phyloP scores from a whole-genome alignment of 2,329 filamentous ascomycete species.

The Aureobasidium uvarum region DNA sequence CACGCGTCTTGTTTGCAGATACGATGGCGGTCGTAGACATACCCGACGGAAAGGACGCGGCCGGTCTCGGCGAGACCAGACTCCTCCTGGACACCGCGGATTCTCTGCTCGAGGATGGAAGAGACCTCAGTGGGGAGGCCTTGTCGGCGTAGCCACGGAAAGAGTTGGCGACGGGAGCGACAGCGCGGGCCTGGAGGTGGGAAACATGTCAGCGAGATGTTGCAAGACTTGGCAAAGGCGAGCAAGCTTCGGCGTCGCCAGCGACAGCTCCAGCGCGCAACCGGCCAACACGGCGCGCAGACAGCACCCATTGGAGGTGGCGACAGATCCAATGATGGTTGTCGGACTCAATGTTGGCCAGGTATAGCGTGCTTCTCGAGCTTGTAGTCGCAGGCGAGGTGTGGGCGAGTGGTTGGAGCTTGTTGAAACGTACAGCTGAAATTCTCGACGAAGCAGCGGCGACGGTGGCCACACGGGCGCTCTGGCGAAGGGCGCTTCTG shows the following conservation, averaged over 20 bases:
- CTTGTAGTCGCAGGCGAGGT: slow-evolving; percentile 44
- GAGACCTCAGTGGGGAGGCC: slow-evolving; percentile 98
- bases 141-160: slow-evolving; percentile 89
- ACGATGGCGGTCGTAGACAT: slow-evolving; percentile 52
- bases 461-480: slow-evolving; percentile 90
- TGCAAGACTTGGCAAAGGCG: slow-evolving; percentile 24
- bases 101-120: slow-evolving; percentile 98
- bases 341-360: slow-evolving; percentile 23
- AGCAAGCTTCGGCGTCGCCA: slow-evolving; percentile 13
- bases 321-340: slow-evolving; percentile 37
- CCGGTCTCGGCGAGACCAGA: slow-evolving; percentile 95
- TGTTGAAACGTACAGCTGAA: slow-evolving; percentile 75
- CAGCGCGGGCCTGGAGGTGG: slow-evolving; percentile 72
- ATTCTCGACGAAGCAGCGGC: slow-evolving; percentile 89
- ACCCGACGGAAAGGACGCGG: slow-evolving; percentile 98
- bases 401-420: slow-evolving; percentile 43
- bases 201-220: slow-evolving; percentile 50
- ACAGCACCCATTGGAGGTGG: slow-evolving; percentile 29
- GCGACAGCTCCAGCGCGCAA: slow-evolving; percentile 21
- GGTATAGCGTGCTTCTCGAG: slow-evolving; percentile 38
- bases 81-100: slow-evolving; percentile 98
- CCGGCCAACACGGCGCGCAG: slow-evolving; percentile 21
- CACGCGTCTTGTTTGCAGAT: slow-evolving; percentile 29
- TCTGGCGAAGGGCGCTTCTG: slow-evolving; percentile 97
- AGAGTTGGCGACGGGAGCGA: slow-evolving; percentile 72